phyloP scores from a whole-genome alignment of 2,329 filamentous ascomycete genomes.

The Coleophoma crateriformis region DNA sequence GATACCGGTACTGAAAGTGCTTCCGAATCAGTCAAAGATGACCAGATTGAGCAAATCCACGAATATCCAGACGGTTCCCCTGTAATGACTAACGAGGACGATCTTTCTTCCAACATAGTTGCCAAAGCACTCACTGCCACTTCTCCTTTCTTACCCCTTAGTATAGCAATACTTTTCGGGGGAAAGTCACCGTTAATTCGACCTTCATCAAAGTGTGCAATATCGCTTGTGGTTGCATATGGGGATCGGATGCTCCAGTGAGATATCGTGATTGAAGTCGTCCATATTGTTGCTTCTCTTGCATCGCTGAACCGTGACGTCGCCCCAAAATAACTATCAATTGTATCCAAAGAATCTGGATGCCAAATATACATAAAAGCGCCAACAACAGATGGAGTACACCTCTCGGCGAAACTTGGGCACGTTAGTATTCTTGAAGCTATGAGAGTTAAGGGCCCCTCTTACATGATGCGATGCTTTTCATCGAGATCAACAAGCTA shows the following conservation, averaged over 20 bases:
- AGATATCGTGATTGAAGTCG: conserved; percentile 14
- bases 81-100: conserved; percentile 14
- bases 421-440: too few species aligned
- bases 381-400: conserved; percentile 10
- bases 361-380: conserved; percentile 17
- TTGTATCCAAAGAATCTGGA: conserved; percentile 13
- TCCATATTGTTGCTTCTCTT: conserved; percentile 10
- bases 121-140: not conserved
- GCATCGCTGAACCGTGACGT: conserved; percentile 9
- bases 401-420: conserved; percentile 12
- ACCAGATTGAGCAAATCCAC: conserved; percentile 15
- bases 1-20: conserved; percentile 3
- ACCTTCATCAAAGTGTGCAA: conserved; percentile 6
- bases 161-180: conserved; percentile 7
- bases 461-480: conserved; percentile 15
- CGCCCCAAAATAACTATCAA: conserved; percentile 14
- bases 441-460: not conserved
- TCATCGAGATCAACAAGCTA: conserved; percentile 13
- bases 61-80: conserved; percentile 11
- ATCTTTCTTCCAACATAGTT: conserved; percentile 9
- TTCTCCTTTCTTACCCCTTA: not conserved
- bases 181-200: conserved; percentile 13
- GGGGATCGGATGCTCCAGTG: conserved; percentile 11
- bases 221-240: not conserved
- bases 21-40: conserved; percentile 4